Conservation (phyloP, 2,329 filamentous ascomycete genomes). For the Massarina eburnea region DNA sequence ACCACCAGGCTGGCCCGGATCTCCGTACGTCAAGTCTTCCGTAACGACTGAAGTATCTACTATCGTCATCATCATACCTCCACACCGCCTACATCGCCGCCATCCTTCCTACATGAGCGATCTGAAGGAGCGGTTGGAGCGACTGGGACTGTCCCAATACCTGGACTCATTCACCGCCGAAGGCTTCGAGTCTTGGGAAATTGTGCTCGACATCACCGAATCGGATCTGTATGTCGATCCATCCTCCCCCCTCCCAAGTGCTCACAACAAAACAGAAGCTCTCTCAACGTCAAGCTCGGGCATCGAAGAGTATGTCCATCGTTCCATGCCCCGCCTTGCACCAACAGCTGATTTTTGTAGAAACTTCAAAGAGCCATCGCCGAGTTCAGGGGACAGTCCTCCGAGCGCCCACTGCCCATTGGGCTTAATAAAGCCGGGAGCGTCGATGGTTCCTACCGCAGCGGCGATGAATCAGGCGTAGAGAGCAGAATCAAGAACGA, state of each 20-base stretch:
- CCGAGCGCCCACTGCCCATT: constrained; percentile 39
- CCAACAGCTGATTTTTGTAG: constrained; percentile 44
- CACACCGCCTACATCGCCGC: background rate
- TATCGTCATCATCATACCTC: background rate
- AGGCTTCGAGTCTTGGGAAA: constrained; percentile 84
- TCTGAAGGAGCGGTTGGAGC: constrained; percentile 67
- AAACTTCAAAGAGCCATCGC: constrained; percentile 84
- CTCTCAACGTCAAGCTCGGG: constrained; percentile 75
- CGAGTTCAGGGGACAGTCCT: constrained; percentile 62
- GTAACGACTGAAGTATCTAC: background rate
- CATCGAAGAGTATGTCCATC: constrained; percentile 70
- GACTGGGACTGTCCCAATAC: constrained; percentile 79
- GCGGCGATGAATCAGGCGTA: constrained; percentile 56
- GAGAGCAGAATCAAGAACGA: constrained; percentile 52
- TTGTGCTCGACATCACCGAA: constrained; percentile 80
- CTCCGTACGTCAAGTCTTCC: background rate
- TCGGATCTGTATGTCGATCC: constrained; percentile 66
- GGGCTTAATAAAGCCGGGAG: constrained; percentile 51
- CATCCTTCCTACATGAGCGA: constrained; percentile 59
- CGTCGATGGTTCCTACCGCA: constrained; percentile 58
- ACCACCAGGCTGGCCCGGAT: background rate
- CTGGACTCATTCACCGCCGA: constrained; percentile 71
- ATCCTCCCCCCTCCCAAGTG: constrained; percentile 25
- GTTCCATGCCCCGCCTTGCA: constrained; percentile 1
- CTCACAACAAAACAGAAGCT: constrained; percentile 41